Base-by-base conservation (phyloP, 768 basidiomycete genomes). In the Lactifluus rugatus region DNA sequence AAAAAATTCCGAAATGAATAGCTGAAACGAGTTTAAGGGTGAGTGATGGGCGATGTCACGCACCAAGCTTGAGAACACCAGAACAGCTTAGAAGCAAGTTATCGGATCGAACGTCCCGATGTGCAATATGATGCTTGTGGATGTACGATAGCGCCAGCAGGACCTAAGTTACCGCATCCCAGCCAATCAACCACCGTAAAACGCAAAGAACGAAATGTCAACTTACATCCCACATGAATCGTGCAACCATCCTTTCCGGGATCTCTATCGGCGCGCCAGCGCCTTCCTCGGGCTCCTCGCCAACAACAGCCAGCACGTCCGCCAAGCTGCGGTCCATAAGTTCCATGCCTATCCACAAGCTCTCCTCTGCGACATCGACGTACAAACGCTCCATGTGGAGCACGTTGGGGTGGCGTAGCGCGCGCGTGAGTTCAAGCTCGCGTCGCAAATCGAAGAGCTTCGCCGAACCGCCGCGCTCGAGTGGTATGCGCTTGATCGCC, bases 291-390 rank as follows among this genome's bases (percentile, higher is more conserved):
- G 36, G 21, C 11, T 54, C 58, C 31, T 45, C 47, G 16, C 49
- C 59, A 0, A 48, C 49, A 19, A 90, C 69, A 16, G 75, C 80
- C 16, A 92, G 75, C 47, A 93, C 78, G 68, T 93, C 90, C 64
- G 90, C 90, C 63, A 93, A 73, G 67, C 88, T 90, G 61, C 89
- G 77, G 65, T 90, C 88, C 89, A 93, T 90, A 32, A 92, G 79
- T 69, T 91, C 89, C 90, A 93, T 93, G 61, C 84, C 75, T 49
- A 93, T 84, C 90, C 90, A 93, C 37, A 93, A 70, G 57, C 82
- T 63, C 53, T 74, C 74, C 45, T 70, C 73, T 36, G 74, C 73
- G 3, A 84, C 67, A 64, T 85, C 81, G 28, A 88, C 82, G 69
- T 88, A 89, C 23, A 89, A 70, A 45, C 77, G 81, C 65, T 89